Percentiles rank a stretch among this genome's conserved stretches.
These are phyloP conservation scores for Stygiomarasmius scandens DNA, from an alignment of 1,284 basidiomycete species.

Conservation along the genomic window DNA sequence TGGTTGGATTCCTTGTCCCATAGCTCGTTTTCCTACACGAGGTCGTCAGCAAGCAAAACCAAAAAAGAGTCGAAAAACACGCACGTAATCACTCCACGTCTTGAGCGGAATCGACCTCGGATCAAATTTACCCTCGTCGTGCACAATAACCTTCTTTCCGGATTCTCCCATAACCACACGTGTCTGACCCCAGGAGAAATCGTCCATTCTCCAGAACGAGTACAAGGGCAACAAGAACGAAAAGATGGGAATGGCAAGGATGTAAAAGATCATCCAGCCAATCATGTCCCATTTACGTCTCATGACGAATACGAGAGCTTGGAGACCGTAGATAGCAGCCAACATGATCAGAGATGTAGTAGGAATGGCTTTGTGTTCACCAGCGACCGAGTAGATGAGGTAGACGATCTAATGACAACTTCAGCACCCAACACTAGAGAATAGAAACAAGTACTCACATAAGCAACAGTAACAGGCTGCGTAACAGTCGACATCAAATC, in stretches of 20 bases:
- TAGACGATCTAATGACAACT: slow-evolving; percentile 81
- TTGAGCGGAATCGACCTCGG: slow-evolving; percentile 91
- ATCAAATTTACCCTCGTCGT: slow-evolving; percentile 98
- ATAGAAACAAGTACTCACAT: slow-evolving; percentile 61
- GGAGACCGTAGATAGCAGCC: slow-evolving; percentile 90
- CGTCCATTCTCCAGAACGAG: slow-evolving; percentile 99
- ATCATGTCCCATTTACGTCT: slow-evolving; percentile 94
- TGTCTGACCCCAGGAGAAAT: slow-evolving; percentile 97
- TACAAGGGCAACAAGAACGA: slow-evolving; percentile 94
- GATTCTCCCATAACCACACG: slow-evolving; percentile 93
- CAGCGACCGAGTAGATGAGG: slow-evolving; percentile 77
- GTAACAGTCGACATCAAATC: slow-evolving; percentile 88
- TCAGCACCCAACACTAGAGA: neutral
- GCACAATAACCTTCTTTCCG: slow-evolving; percentile 94
- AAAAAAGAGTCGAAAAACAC: neutral
- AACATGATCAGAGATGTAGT: slow-evolving; percentile 88
- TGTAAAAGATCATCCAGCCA: slow-evolving; percentile 97
- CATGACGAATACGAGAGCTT: slow-evolving; percentile 85
- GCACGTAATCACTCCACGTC: slow-evolving; percentile 94
- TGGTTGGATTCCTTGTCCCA: slow-evolving; percentile 97
- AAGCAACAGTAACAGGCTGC: slow-evolving; percentile 91
- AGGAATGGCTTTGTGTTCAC: slow-evolving; percentile 67
- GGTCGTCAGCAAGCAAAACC: neutral
- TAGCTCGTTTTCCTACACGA: slow-evolving; percentile 82
- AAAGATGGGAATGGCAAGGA: slow-evolving; percentile 89